Base-by-base conservation (phyloP, 257 asterid genomes). In the Solanum microdontum region DNA sequence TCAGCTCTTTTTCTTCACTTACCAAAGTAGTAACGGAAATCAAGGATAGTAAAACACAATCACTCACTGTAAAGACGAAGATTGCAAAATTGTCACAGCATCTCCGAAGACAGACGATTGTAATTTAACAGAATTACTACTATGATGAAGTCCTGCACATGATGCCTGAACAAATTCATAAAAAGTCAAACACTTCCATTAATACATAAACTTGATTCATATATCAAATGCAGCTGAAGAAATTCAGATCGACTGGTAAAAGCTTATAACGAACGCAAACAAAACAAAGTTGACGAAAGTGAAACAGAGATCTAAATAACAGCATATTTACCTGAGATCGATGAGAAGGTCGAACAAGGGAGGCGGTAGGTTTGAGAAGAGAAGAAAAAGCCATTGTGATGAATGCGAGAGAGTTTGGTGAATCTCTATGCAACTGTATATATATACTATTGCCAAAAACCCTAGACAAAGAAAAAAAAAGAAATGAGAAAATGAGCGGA, bases 341-440 rank as follows among this genome's bases (percentile, higher is more conserved):
- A 79, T 24, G 24, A 23, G 66, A 26, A 26, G 84, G 84, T 43
- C 84, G 66, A 79, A 79, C 84, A 15, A 79, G 9, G 66, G 84
- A 45, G 26, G 84, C 84, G 66, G 66, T 26, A 43, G 84, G 84
- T 79, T 43, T 79, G 66, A 79, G 66, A 79, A 79, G 84, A 45
- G 84, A 79, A 15, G 84, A 26, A 60, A 79, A 79, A 2, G 84
- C 66, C 84, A 79, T 79, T 8, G 9, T 3, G 14, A 21, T 24
- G 28, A 40, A 40, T 24, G 23, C n/a, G n/a, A 86, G 40, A 86
- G 58, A 62, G 79, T 28, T 75, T 33, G 64, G 83, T 48, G 34
- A 23, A 36, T 40, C 64, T 75, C 7, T 39, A 39, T 77, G 60
- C 84, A 24, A 77, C 66, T 19, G 66, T 58, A 3, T 58, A 3